Evolutionary conservation across 225 moss, liverwort and hornwort species (phyloP).

Genomic region (Marchantia paleacea): DNA sequence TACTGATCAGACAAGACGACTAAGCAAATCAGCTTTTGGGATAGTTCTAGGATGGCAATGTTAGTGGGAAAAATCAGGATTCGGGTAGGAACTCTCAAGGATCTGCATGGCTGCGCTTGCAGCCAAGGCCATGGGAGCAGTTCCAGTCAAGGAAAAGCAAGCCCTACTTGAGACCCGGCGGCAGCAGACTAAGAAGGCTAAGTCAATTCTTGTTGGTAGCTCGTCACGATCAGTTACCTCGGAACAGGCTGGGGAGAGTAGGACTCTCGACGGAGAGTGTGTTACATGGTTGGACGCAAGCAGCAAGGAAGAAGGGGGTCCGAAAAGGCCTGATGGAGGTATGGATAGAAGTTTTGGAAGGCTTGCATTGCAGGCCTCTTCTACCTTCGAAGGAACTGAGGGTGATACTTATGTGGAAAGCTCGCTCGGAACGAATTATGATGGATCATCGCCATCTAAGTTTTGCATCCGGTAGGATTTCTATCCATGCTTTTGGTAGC

Average conservation of each 20-base stretch:
- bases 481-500: not conserved
- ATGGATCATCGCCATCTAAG: not conserved
- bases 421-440: not conserved
- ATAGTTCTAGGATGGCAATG: not conserved
- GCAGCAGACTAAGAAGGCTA: conserved; percentile 10
- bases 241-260: not conserved
- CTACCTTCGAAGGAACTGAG: not conserved
- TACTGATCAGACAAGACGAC: not conserved
- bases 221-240: not conserved
- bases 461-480: conserved; percentile 19
- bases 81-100: not conserved
- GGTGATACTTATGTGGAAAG: not conserved
- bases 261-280: not conserved
- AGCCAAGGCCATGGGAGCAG: conserved; percentile 20
- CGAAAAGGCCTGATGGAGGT: conserved; percentile 11
- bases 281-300: not conserved
- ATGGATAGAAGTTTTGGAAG: conserved; percentile 17
- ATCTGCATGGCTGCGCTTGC: conserved; percentile 28
- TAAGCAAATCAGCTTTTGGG: not conserved
- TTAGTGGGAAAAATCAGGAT: not conserved
- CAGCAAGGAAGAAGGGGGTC: not conserved
- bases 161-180: conserved; percentile 10
- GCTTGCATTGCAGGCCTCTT: conserved; percentile 25
- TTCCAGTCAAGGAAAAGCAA: conserved; percentile 14
- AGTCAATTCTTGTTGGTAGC: conserved; percentile 2